These are phyloP conservation scores for Phialophora verrucosa DNA, from an alignment of 2,329 filamentous ascomycete genomes.

Conservation along the genomic window DNA sequence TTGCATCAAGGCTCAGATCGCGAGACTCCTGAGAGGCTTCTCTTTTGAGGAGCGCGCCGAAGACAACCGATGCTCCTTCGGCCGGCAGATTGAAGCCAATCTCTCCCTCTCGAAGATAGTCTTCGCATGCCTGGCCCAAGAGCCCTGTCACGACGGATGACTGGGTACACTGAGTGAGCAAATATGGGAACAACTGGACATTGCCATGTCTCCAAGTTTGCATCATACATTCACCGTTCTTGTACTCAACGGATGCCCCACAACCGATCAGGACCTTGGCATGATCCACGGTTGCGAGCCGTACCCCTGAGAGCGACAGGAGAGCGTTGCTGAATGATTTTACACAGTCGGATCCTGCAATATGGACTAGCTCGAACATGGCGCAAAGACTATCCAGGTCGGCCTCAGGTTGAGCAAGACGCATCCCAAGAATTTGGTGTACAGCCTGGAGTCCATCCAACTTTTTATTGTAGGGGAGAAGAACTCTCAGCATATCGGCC, in stretches of 20 bases:
- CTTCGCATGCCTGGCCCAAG: constrained; percentile 10
- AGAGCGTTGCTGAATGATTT: constrained; percentile 9
- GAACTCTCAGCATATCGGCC: constrained; percentile 2
- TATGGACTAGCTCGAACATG: constrained; percentile 13
- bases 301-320: not conserved
- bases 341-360: not conserved
- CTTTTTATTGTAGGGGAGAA: not conserved
- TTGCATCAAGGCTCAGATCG: constrained; percentile 10
- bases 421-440: constrained; percentile 2
- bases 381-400: constrained; percentile 5
- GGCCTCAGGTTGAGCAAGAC: not conserved
- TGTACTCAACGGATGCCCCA: constrained; percentile 17
- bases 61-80: not conserved
- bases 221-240: constrained; percentile 12
- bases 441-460: not conserved
- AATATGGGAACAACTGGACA: constrained; percentile 10
- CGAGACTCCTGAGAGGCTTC: constrained; percentile 1
- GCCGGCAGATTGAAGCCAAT: not conserved
- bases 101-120: constrained; percentile 8
- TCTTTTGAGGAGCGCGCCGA: constrained; percentile 5
- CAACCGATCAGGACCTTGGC: not conserved
- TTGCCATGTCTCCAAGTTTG: constrained; percentile 15
- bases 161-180: constrained; percentile 8
- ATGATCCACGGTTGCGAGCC: not conserved
- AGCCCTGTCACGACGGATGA: constrained; percentile 3